phyloP scores from a whole-genome alignment of 2,329 filamentous ascomycete species.

The Diplodia seriata region DNA sequence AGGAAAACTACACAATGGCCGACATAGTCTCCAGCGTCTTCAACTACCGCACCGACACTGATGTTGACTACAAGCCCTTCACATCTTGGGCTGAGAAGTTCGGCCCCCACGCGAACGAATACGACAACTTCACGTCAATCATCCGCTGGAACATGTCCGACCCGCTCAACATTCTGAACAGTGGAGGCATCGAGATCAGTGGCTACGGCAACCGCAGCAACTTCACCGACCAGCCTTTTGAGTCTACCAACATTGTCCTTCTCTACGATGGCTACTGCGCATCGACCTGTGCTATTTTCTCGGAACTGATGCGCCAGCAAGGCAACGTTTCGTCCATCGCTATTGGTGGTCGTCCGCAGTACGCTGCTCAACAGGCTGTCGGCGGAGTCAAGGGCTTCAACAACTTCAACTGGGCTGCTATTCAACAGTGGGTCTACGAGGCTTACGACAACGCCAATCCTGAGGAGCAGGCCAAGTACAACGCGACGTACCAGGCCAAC shows the following conservation, averaged over 20 bases:
- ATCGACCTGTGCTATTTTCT: conserved; percentile 65
- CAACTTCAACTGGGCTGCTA: conserved; percentile 45
- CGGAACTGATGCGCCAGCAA: conserved; percentile 61
- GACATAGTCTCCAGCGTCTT: conserved; percentile 52
- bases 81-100: conserved; percentile 54
- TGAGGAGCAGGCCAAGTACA: conserved; percentile 39
- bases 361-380: conserved; percentile 61
- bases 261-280: conserved; percentile 67
- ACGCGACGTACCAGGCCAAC: conserved; percentile 40
- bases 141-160: conserved; percentile 48
- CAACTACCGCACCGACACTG: conserved; percentile 56
- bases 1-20: conserved; percentile 48
- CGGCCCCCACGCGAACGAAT: conserved; percentile 44
- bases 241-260: conserved; percentile 58
- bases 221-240: conserved; percentile 62
- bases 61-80: conserved; percentile 59
- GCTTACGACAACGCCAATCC: conserved; percentile 36
- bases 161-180: conserved; percentile 39
- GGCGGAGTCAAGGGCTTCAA: conserved; percentile 61
- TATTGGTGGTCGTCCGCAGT: conserved; percentile 57
- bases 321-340: conserved; percentile 62
- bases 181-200: conserved; percentile 48
- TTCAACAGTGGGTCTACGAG: conserved; percentile 40
- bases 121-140: conserved; percentile 51
- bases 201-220: conserved; percentile 48